A percentile compares a stretch with the other conserved stretches of the same genome.
These are phyloP conservation scores for Tuber umbilicatum DNA, from an alignment of 495 filamentous ascomycete species.

Conservation along the genomic window DNA sequence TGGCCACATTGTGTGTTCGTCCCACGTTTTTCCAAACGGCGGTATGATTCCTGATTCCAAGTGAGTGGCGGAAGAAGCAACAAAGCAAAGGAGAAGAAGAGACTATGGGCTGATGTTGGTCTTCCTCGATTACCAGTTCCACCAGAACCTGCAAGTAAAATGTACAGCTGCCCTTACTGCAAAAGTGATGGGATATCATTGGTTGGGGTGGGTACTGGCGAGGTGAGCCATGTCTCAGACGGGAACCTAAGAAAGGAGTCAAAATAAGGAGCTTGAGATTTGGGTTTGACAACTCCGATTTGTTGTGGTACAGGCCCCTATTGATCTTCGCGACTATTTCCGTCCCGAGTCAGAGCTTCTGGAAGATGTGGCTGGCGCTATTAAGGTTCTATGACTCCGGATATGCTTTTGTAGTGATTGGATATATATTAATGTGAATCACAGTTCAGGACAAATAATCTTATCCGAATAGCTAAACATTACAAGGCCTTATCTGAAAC, in stretches of 20 bases:
- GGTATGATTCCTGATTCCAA: slow-evolving; percentile 18
- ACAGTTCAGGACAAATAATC: slow-evolving; percentile 37
- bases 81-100: background rate
- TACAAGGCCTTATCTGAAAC: slow-evolving; percentile 35
- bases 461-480: slow-evolving; percentile 31
- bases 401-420: background rate
- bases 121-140: slow-evolving; percentile 16
- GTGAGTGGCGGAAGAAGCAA: slow-evolving; percentile 5
- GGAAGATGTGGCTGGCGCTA: slow-evolving; percentile 37
- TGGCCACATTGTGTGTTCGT: slow-evolving; percentile 36
- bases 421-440: slow-evolving; percentile 15
- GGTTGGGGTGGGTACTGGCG: slow-evolving; percentile 30
- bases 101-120: slow-evolving; percentile 13
- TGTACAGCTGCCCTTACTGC: slow-evolving; percentile 36
- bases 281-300: slow-evolving; percentile 9
- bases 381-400: slow-evolving; percentile 22
- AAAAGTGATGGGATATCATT: slow-evolving; percentile 32
- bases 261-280: slow-evolving; percentile 16
- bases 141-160: slow-evolving; percentile 25
- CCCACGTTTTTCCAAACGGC: slow-evolving; percentile 32
- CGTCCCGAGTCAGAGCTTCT: slow-evolving; percentile 36
- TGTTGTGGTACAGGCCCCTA: slow-evolving; percentile 21
- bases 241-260: slow-evolving; percentile 15
- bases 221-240: slow-evolving; percentile 32
- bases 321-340: slow-evolving; percentile 36